Evolutionary conservation across 2,329 filamentous ascomycete species (phyloP), one percentile per base, ranked within the genome.

Genomic region (Alternaria brassicae): DNA sequence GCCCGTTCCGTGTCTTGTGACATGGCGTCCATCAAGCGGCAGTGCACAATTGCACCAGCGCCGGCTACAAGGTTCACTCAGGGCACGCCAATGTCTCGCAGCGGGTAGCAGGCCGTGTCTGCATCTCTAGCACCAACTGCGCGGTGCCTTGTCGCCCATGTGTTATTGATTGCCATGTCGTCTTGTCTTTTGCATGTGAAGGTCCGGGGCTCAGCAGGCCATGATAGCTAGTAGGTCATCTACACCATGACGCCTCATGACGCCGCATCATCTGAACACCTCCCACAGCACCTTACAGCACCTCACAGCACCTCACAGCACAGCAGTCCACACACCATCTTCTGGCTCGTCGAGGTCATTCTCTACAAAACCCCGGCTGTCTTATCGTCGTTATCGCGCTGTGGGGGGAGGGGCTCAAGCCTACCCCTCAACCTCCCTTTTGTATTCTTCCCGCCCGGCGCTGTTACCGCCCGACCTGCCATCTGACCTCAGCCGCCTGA

Each of bases 291-390:
- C 56, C n/a, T n/a, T n/a, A 25, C 42, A 34, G 64, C 65, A 68
- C 67, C 67, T 73, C 71, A 75, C 72, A 71, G 66, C 72, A 59
- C 68, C n/a, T n/a, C n/a, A n/a, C n/a, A n/a, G n/a, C n/a, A n/a
- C 39, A 17, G 15, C 30, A 36, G 19, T 42, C 61, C 63, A 67
- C 68, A 72, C 72, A 74, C 70, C 71, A 65, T 72, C 70, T 67
- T 60, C 41, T 34, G 49, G n/a, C 17, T 41, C 40, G 53, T 37
- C 28, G 25, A 58, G 61, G 72, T 71, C 63, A 70, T 66, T 61
- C 58, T 63, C 25, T 60, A 44, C 21, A 23, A 45, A 25, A 30
- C 32, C 42, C 41, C 44, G 45, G 9, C 10, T 67, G 55, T 59
- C 57, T 70, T 70, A 69, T 69, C 66, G 60, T 60, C 53, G 45